These are phyloP conservation scores for Linanthus parryae DNA, from an alignment of 148 eudicot species.

Conservation along the genomic window DNA sequence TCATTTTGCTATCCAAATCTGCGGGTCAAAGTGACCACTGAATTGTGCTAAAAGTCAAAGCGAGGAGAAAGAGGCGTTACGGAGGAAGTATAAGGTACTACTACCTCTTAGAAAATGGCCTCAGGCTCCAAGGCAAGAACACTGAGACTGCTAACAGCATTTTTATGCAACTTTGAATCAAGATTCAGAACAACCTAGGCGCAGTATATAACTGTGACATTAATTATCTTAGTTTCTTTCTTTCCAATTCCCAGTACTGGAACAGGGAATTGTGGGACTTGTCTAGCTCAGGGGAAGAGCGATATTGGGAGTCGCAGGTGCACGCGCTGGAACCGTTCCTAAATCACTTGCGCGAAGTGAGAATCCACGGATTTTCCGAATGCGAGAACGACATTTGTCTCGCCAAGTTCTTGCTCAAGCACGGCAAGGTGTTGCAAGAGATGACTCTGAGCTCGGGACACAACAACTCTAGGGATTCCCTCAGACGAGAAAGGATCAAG, in stretches of 20 bases:
- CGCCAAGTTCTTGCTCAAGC: conserved; percentile 44
- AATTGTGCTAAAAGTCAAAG: no score
- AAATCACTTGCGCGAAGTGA: conserved; percentile 35
- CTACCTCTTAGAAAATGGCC: no score
- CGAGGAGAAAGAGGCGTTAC: no score
- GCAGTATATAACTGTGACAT: background rate
- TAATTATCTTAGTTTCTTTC: background rate
- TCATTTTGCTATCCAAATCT: no score
- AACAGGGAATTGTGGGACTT: conserved; percentile 35
- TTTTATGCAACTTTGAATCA: no score
- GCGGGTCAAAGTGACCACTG: no score
- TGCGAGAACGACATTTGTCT: conserved; percentile 33
- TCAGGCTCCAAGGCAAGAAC: no score
- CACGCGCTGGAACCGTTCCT: conserved; percentile 33
- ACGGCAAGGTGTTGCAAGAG: conserved; percentile 43
- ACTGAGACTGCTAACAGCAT: no score
- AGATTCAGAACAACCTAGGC: no score
- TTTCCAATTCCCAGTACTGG: conserved; percentile 23
- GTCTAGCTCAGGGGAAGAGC: conserved; percentile 23
- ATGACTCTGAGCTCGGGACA: conserved; percentile 24
- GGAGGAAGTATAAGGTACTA: no score
- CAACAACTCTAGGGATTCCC: conserved; percentile 24
- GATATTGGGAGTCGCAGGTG: conserved; percentile 38
- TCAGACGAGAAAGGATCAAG: conserved; percentile 35
- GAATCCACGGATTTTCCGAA: conserved; percentile 36